Evolutionary conservation across 2,329 filamentous ascomycete genomes (phyloP), one percentile per base, ranked within the genome.

Genomic region (Monilinia fructicola): DNA sequence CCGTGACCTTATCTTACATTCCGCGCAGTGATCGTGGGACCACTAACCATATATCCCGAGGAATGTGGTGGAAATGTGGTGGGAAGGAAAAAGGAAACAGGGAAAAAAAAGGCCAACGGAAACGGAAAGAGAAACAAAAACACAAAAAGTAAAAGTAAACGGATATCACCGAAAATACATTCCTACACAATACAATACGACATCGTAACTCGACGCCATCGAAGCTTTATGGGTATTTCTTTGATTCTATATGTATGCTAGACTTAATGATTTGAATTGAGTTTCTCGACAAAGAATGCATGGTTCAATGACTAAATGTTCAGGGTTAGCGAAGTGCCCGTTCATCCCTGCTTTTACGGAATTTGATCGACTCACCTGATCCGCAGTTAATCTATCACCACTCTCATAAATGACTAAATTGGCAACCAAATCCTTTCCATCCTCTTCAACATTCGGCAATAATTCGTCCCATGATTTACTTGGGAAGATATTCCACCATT

Each of bases 401-500:
- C 84, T 90, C 76, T 96, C 88, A 78, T 90, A 99, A 55, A 82
- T 81, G 16, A 99, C 84, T 69, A 97, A 77, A 6, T 79, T 81
- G 50, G 81, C 82, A 12, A 96, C 86, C 44, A 97, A 78, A 69
- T 90, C 84, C 67, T 85, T 82, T 38, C 87, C 89, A 18, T 80
- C 79, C 0, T 81, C 77, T 38, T 86, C 83, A 0, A 87, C 83
- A 6, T 81, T 82, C 0, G 86, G 86, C 53, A 98, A 78, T 23
- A 97, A 81, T 1, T 85, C 83, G 1, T 86, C 81, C 93, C 93
- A 97, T 0, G 80, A 69, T 70, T 84, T 84, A 0, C 81, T 78
- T 4, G 87, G 84, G 75, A 96, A 97, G 18, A 87, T 81, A 52
- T 87, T 85, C 79, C 97, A 99, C 77, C 93, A 96, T 18, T 93